phyloP scores from a whole-genome alignment of 2,329 filamentous ascomycete species.

The Hypoxylon sp. region DNA sequence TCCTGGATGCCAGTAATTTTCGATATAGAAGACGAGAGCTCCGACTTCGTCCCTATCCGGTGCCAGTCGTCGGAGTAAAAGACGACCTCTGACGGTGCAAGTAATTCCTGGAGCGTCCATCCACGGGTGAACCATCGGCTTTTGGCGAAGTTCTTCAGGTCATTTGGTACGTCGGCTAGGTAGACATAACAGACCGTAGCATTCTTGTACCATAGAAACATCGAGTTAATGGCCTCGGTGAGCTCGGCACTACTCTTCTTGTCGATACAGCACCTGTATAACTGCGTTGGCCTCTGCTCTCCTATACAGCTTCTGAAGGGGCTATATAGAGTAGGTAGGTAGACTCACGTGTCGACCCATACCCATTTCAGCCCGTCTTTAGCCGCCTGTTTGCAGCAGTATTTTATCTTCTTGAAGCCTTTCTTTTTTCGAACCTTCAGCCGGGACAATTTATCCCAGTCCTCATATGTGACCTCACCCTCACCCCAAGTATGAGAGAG shows the following conservation, averaged over 20 bases:
- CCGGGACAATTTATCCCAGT: slow-evolving; percentile 4
- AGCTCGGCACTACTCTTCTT: slow-evolving; percentile 50
- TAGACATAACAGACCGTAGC: slow-evolving; percentile 48
- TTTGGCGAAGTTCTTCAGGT: slow-evolving; percentile 23
- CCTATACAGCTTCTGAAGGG: neutral
- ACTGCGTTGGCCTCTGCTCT: neutral
- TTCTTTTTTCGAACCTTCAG: slow-evolving; percentile 27
- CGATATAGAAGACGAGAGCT: slow-evolving; percentile 41
- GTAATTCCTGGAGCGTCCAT: slow-evolving; percentile 48
- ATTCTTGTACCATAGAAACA: slow-evolving; percentile 49
- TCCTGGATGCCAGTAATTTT: slow-evolving; percentile 45
- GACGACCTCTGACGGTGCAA: slow-evolving; percentile 45
- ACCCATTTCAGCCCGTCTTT: slow-evolving; percentile 46
- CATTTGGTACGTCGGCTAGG: slow-evolving; percentile 38
- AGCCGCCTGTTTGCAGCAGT: slow-evolving; percentile 41
- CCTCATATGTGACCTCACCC: slow-evolving; percentile 41
- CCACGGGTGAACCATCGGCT: slow-evolving; percentile 38
- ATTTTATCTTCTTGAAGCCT: slow-evolving; percentile 45
- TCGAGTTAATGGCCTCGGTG: slow-evolving; percentile 48
- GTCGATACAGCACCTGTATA: slow-evolving; percentile 49
- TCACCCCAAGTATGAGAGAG: slow-evolving; percentile 49
- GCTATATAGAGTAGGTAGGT: neutral
- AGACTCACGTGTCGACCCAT: slow-evolving; percentile 48
- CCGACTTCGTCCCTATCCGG: slow-evolving; percentile 42
- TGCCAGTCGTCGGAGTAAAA: slow-evolving; percentile 47